Evolutionary conservation across 805 yeast species (phyloP), one percentile per base, ranked within the genome.

Genomic region (Yarrowia osloensis): DNA sequence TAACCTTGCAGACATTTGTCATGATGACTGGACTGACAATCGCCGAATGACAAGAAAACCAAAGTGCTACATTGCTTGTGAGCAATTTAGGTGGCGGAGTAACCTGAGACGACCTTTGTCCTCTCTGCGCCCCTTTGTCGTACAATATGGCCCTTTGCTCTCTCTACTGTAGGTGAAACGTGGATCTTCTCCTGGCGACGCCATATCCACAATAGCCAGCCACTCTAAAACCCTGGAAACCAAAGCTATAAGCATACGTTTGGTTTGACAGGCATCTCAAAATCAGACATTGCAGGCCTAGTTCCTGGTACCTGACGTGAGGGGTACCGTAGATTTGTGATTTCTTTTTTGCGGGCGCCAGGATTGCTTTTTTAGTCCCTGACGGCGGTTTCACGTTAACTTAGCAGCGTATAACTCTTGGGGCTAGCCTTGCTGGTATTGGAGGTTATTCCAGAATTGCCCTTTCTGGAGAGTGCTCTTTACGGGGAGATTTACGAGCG

Each of bases 1-100:
- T 29, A 49, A 49, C 55, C 39, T 24, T n/a, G n/a, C n/a, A 26
- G n/a, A 47, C 22, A 49, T 49, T 49, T 49, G 55, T 49, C n/a
- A 49, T 49, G 55, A 49, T 49, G 37, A 49, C 39, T 19, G 6
- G 15, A 49, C 55, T 19, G 21, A 1, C 6, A 26, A 19, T 7
- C 47, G 35, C 2, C 13, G n/a, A 17, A 26, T 24, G 50, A 24
- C 49, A 46, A 26, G 39, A 26, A 46, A n/a, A 29, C 9, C 17
- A 46, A 44, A 24, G 35, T n/a, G 54, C 54, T 47, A 47, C 42
- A 33, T 33, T 22, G 44, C 17, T 15, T 37, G 39, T 49, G 55
- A 49, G 55, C 55, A 49, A 49, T 19, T 49, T 28, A 8, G 24
- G 21, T n/a, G 26, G 37, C 55, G 39, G 15, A 19, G 39, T 29